Evolutionary conservation across 768 basidiomycete species (phyloP).

Genomic region (Naganishia onofrii): DNA sequence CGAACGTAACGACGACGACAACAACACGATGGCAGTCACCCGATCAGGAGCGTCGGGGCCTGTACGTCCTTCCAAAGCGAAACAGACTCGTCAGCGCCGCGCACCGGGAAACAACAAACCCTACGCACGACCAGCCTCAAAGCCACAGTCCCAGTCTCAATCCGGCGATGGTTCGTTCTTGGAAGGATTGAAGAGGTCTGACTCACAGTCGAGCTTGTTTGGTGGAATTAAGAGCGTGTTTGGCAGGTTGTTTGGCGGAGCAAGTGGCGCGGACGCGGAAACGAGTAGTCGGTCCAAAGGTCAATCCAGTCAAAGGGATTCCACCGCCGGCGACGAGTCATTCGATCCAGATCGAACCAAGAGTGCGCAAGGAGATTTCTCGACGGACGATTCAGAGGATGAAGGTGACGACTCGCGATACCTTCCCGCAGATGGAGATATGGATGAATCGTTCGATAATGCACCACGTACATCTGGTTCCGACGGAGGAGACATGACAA

Average conservation of each 20-base stretch:
- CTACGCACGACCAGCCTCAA: neutral
- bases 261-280: neutral
- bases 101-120: constrained; percentile 2
- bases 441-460: constrained; percentile 3
- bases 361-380: neutral
- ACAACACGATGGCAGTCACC: neutral
- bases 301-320: constrained; percentile 3
- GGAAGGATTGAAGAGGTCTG: constrained; percentile 2
- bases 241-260: constrained; percentile 1
- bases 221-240: constrained; percentile 13
- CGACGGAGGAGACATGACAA: neutral
- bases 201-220: constrained; percentile 7
- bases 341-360: constrained; percentile 13
- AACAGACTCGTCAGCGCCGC: constrained; percentile 2
- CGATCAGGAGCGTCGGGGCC: neutral
- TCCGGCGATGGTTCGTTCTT: neutral
- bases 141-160: neutral
- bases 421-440: neutral
- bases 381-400: neutral
- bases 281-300: constrained; percentile 2
- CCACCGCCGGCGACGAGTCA: neutral
- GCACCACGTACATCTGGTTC: neutral
- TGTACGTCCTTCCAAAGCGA: neutral
- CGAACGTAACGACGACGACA: neutral
- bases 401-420: constrained; percentile 15